These are phyloP conservation scores for Entomortierella chlamydospora DNA, from an alignment of 192 early-diverging fungal genomes.

Conservation along the genomic window DNA sequence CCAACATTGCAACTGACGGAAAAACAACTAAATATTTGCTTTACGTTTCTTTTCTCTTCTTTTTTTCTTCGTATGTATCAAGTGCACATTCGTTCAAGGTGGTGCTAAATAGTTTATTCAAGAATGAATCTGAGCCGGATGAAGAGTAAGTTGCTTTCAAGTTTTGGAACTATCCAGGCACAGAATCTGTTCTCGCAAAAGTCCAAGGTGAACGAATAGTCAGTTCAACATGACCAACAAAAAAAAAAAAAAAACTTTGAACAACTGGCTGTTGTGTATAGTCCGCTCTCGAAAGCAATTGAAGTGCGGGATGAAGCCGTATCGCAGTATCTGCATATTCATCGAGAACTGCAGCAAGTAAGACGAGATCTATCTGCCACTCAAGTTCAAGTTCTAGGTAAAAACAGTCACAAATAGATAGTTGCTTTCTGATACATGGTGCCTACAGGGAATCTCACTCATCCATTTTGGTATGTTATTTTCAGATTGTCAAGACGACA, in stretches of 20 bases:
- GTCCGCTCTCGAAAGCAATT: constrained; percentile 13
- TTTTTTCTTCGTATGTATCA: background rate
- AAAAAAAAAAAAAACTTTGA: background rate
- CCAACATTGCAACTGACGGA: no score
- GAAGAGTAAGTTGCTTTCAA: constrained; percentile 18
- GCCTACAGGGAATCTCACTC: no score
- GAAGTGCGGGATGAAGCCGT: constrained; percentile 35
- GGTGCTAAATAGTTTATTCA: background rate
- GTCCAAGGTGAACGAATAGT: background rate
- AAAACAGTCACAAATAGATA: background rate
- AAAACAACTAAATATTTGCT: no score
- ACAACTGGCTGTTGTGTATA: background rate
- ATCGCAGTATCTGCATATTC: constrained; percentile 28
- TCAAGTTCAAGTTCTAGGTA: constrained; percentile 28
- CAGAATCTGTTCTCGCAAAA: background rate
- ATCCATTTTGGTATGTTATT: no score
- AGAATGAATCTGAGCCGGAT: constrained; percentile 3
- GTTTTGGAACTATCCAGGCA: background rate
- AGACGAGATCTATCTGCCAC: constrained; percentile 11
- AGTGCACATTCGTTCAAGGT: background rate
- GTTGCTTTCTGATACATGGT: background rate
- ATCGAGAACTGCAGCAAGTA: constrained; percentile 18
- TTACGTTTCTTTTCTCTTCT: no score
- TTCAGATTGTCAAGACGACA: constrained; percentile 44
- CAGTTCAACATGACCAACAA: no score